phyloP scores from a whole-genome alignment of 1,139 yeast species.

The Candida albicans region DNA sequence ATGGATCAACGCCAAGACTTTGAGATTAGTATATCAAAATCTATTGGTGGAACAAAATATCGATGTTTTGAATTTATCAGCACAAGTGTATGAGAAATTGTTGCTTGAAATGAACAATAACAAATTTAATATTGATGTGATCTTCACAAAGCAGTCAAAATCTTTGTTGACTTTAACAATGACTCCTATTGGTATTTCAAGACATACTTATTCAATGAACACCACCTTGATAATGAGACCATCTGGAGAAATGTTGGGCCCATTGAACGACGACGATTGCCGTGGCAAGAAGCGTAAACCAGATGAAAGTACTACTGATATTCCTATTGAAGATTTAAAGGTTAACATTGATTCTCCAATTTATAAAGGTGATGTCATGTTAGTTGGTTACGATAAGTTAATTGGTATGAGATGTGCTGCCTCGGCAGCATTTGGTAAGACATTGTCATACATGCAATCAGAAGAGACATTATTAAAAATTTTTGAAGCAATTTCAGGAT shows the following conservation, averaged over 20 bases:
- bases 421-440: constrained; percentile 73
- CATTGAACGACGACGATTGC: constrained; percentile 19
- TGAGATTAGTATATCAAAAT: constrained; percentile 83
- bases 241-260: constrained; percentile 59
- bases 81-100: constrained; percentile 59
- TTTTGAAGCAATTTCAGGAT: constrained; percentile 38
- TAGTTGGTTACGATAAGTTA: constrained; percentile 76
- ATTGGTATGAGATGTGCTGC: constrained; percentile 76
- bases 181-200: constrained; percentile 94
- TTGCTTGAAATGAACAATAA: constrained; percentile 42
- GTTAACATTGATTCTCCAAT: constrained; percentile 94
- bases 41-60: constrained; percentile 83
- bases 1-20: constrained; percentile 76
- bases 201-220: constrained; percentile 86
- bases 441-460: constrained; percentile 56
- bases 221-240: constrained; percentile 73
- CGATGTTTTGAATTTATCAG: constrained; percentile 66
- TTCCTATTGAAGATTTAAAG: constrained; percentile 58
- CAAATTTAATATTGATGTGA: constrained; percentile 27
- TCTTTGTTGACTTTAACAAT: constrained; percentile 70
- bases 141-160: constrained; percentile 44
- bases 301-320: constrained; percentile 37
- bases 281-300: constrained; percentile 40
- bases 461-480: constrained; percentile 36
- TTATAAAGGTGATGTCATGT: constrained; percentile 84